Evolutionary conservation across 2,329 filamentous ascomycete genomes (phyloP).

Genomic region (Pseudogymnoascus sp.): DNA sequence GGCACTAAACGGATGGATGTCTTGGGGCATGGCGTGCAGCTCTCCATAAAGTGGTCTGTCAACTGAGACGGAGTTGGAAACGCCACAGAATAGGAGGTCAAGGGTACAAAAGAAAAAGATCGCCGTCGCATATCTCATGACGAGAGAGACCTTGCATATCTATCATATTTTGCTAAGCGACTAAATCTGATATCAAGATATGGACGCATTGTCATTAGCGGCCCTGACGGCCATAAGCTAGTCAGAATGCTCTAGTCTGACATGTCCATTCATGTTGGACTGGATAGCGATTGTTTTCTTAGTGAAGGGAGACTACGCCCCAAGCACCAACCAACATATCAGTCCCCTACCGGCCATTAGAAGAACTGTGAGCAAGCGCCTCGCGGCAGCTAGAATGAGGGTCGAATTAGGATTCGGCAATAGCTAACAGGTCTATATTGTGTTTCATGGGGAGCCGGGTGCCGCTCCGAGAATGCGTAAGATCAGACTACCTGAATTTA

Average conservation of each 20-base stretch:
- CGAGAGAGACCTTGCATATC: constrained; percentile 6
- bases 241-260: not conserved
- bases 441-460: not conserved
- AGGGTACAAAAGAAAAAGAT: constrained; percentile 1
- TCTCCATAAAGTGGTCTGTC: not conserved
- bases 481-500: not conserved
- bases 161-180: constrained; percentile 2
- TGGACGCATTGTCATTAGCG: not conserved
- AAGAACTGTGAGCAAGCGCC: not conserved
- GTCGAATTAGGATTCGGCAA: not conserved
- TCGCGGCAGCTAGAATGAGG: not conserved
- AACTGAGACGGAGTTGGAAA: not conserved
- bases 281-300: not conserved
- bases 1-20: not conserved
- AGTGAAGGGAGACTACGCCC: not conserved
- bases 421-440: not conserved
- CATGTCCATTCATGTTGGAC: not conserved
- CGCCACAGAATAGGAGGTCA: not conserved
- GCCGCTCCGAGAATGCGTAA: not conserved
- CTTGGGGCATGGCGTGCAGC: not conserved
- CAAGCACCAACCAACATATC: not conserved
- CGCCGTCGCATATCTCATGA: not conserved
- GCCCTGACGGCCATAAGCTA: not conserved
- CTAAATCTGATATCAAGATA: not conserved
- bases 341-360: not conserved